Base-by-base conservation (phyloP, 2,329 filamentous ascomycete genomes). In the Talaromyces sp. region DNA sequence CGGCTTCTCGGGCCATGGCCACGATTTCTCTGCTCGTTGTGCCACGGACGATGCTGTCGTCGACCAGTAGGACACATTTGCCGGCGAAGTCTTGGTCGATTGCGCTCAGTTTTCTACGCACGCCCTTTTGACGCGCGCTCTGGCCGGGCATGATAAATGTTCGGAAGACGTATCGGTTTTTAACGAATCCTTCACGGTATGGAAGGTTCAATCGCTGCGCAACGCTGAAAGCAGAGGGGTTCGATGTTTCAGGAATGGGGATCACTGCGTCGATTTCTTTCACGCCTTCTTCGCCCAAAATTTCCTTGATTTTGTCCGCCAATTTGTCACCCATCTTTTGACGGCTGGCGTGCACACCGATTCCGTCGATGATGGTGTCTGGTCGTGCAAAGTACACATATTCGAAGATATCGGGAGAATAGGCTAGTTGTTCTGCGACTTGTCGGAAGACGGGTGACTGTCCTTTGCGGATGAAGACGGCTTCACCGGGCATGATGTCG, bases 101-200 rank as follows among this genome's bases (percentile, higher is more conserved):
- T 22, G 93, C 88, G 67, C 91, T 94, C 45, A 98, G 84, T 80
- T 98, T 98, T 58, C 93, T 87, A 3, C 94, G 89, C 10, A 98
- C 92, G 70, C 92, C 90, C 79, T 94, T 94, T 73, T 95, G 88
- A 3, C 93, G 85, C 19, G 88, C 86, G 70, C 87, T 87, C 77
- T 97, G 93, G 31, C 90, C 90, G 1, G 93, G 89, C 89, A 91
- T 91, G 74, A 93, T 94, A 76, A 94, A 95, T 0, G 92, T 96
- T 59, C 92, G 86, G 83, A 92, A 93, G 67, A 96, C 90, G 76
- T 96, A 96, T 61, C 91, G 86, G 78, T 96, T 96, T 84, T 95
- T 96, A 69, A 96, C 89, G 72, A 96, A 94, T 2, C 89, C 93
- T 74, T 91, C 90, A 66, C 86, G 89, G 73, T 91, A 92, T 1